Evolutionary conservation across 148 eudicot species (phyloP).

Genomic region (Diospyros kaki): DNA sequence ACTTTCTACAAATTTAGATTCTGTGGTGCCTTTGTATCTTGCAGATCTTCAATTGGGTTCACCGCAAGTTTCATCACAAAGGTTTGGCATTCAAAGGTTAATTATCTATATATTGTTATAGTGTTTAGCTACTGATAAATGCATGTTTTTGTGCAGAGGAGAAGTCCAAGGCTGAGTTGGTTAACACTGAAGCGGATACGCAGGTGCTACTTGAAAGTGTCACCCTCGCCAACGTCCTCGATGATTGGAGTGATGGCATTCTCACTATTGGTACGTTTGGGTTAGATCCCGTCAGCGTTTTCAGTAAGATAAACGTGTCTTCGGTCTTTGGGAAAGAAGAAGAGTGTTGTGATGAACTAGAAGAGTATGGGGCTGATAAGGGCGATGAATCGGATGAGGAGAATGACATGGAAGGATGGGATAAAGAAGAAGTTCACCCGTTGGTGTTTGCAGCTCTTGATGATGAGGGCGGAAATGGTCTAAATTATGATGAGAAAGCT

Average conservation of each 20-base stretch:
- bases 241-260: constrained; percentile 48
- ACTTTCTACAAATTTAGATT: no score
- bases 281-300: constrained; percentile 32
- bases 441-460: constrained; percentile 14
- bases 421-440: constrained; percentile 15
- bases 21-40: neutral
- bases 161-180: neutral
- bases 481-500: constrained; percentile 9
- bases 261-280: constrained; percentile 64
- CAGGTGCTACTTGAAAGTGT: constrained; percentile 21
- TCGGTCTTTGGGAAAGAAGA: constrained; percentile 8
- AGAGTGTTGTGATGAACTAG: neutral
- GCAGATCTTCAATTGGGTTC: constrained; percentile 66
- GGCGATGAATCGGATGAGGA: neutral
- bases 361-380: constrained; percentile 9
- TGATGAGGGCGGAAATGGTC: neutral
- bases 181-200: neutral
- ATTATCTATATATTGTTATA: neutral
- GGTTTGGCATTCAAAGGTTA: constrained; percentile 7
- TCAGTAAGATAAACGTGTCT: neutral
- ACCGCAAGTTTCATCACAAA: constrained; percentile 44
- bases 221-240: constrained; percentile 21
- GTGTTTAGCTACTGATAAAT: neutral
- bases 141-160: neutral
- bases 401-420: neutral